phyloP scores from a whole-genome alignment of 2,329 filamentous ascomycete genomes.

The Diaporthe sp. region DNA sequence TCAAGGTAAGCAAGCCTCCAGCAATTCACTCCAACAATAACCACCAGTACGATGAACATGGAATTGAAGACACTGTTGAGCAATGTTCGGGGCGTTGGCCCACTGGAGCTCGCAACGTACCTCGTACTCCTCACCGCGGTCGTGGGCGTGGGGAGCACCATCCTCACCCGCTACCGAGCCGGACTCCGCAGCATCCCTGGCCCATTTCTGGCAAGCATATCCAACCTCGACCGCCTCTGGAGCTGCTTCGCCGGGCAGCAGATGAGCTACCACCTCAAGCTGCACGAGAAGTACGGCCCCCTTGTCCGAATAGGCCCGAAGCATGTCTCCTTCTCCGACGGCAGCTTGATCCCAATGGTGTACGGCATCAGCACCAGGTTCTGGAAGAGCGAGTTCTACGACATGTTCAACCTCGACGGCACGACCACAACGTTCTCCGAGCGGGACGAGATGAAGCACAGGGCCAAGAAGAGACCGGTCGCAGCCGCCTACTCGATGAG shows the following conservation, averaged over 20 bases:
- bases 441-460: constrained; percentile 18
- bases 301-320: constrained; percentile 55
- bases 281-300: constrained; percentile 52
- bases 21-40: neutral
- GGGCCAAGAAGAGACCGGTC: constrained; percentile 17
- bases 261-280: constrained; percentile 36
- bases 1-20: rapidly evolving
- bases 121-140: neutral
- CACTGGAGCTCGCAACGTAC: neutral
- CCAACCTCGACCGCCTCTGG: constrained; percentile 27
- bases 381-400: constrained; percentile 29
- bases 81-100: neutral
- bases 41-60: neutral
- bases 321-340: constrained; percentile 53
- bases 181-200: constrained; percentile 24
- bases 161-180: neutral
- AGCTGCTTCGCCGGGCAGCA: constrained; percentile 9
- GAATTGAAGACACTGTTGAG: neutral
- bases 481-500: constrained; percentile 28
- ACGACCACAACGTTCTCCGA: constrained; percentile 29
- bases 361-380: constrained; percentile 45
- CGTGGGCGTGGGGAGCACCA: neutral
- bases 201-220: constrained; percentile 23
- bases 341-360: constrained; percentile 35
- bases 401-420: constrained; percentile 28